Base-by-base conservation (phyloP, 345 rosid genomes). In the Gossypium thurberi region DNA sequence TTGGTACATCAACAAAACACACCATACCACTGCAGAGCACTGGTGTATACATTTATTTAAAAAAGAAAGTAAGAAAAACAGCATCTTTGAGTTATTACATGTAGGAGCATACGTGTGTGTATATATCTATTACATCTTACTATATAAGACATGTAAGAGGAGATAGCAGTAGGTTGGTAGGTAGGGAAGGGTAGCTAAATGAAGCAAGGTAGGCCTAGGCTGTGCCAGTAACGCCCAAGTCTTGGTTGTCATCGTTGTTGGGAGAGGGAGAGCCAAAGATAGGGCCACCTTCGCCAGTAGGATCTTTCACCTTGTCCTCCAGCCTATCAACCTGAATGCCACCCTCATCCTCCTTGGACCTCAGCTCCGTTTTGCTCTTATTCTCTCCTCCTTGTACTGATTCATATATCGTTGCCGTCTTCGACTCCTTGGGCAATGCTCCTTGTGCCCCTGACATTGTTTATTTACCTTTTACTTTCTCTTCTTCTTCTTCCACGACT, bases 381-480 rank as follows among this genome's bases (percentile, higher is more conserved):
- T 61, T 61, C 65, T 61, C 20, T 28, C 44, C 65, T 15, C 44
- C 65, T 33, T 61, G 44, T 2, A 61, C 65, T 8, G 21, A 83
- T 76, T 75, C 82, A 58, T 85, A 81, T 8, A 77, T 74, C 11
- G 88, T 88, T 8, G 85, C 83, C 42, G 87, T 85, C 81, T 14
- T 76, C n/a, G 85, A 81, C 14, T 82, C 88, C 70, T 77, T 81
- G 4, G 86, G 92, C 70, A 77, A 80, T 43, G 92, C 88, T 73
- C 88, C 90, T 62, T 86, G 92, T 37, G 86, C 86, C 28, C 88
- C 92, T 13, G 86, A 88, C 90, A 86, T 86, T n/a, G 1, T 48
- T 4, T n/a, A 1, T 48, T 48, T 23, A 21, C 48, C 3, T 57
- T 50, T 10, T 3, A 53, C 23, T 10, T 2, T 23, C 52, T 40